phyloP scores from a whole-genome alignment of 1,284 basidiomycete genomes.

The Tilletia caries region DNA sequence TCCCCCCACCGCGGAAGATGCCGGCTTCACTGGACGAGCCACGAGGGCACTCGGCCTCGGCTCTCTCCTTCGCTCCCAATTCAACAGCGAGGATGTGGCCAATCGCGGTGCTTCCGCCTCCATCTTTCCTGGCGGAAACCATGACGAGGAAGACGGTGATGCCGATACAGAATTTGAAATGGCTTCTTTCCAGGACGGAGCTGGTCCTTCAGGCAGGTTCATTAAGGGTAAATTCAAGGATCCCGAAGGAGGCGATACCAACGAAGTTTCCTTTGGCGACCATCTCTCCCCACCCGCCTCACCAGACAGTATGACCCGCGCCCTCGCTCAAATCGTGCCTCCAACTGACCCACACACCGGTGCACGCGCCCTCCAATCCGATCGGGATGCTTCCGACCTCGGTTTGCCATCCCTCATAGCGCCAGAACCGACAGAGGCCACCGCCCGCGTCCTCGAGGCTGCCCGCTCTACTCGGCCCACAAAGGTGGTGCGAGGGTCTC shows the following conservation, averaged over 20 bases:
- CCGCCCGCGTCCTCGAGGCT: slow-evolving; percentile 6
- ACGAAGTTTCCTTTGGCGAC: not conserved
- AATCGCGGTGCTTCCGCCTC: not conserved
- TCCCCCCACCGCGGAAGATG: too few relatives aligned
- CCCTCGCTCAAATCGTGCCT: slow-evolving; percentile 2
- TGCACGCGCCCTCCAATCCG: not conserved
- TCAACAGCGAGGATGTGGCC: not conserved
- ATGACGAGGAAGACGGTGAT: not conserved
- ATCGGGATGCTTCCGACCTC: not conserved
- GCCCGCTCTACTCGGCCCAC: not conserved
- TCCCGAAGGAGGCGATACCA: not conserved
- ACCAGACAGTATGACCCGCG: slow-evolving; percentile 5
- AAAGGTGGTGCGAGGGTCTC: not conserved
- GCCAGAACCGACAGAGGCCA: slow-evolving; percentile 9
- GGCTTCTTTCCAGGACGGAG: not conserved
- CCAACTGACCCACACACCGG: slow-evolving; percentile 1
- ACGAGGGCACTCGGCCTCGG: slow-evolving; percentile 1
- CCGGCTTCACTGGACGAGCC: not conserved
- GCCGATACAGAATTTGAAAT: not conserved
- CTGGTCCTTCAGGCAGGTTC: not conserved
- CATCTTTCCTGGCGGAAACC: not conserved
- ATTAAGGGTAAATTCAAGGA: not conserved
- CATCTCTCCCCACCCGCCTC: not conserved
- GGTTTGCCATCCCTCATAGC: slow-evolving; percentile 12
- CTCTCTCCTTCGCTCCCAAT: not conserved